These are phyloP conservation scores for Panaeolus cyanescens DNA, from an alignment of 768 basidiomycete species.

Conservation along the genomic window DNA sequence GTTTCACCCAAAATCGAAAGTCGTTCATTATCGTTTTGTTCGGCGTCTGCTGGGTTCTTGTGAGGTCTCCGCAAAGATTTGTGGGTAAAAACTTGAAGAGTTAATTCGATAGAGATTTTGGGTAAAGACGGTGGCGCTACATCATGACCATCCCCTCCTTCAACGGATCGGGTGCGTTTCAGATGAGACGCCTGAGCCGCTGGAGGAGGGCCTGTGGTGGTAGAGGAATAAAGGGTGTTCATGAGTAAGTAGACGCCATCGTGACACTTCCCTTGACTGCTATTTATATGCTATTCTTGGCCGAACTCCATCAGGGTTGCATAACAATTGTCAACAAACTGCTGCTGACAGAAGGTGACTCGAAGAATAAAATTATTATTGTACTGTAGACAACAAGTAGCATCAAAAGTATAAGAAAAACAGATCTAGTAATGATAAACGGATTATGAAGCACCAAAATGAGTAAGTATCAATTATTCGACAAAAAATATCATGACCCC, in stretches of 20 bases:
- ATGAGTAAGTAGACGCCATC: slow-evolving; percentile 2
- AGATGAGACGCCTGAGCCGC: slow-evolving; percentile 9
- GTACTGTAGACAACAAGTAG: too few species aligned
- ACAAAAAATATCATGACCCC: background rate
- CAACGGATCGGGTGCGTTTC: slow-evolving; percentile 24
- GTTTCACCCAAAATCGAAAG: slow-evolving; percentile 51
- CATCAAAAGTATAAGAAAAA: background rate
- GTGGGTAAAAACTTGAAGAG: slow-evolving; percentile 74
- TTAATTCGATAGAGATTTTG: slow-evolving; percentile 43
- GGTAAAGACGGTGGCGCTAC: slow-evolving; percentile 40
- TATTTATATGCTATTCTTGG: background rate
- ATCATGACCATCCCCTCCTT: slow-evolving; percentile 18
- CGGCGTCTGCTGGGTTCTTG: slow-evolving; percentile 31
- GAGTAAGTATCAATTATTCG: background rate
- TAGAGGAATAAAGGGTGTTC: slow-evolving; percentile 3
- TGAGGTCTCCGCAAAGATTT: slow-evolving; percentile 52
- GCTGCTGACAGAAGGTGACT: background rate
- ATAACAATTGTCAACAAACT: slow-evolving; percentile 7
- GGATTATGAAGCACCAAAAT: too few species aligned
- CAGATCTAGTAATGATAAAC: background rate
- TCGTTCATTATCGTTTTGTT: slow-evolving; percentile 54
- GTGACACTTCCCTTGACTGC: background rate
- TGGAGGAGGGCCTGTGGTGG: background rate
- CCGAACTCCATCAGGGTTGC: background rate
- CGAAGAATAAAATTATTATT: background rate